Base-by-base conservation (phyloP, 768 basidiomycete species). In the Chiua virens region DNA sequence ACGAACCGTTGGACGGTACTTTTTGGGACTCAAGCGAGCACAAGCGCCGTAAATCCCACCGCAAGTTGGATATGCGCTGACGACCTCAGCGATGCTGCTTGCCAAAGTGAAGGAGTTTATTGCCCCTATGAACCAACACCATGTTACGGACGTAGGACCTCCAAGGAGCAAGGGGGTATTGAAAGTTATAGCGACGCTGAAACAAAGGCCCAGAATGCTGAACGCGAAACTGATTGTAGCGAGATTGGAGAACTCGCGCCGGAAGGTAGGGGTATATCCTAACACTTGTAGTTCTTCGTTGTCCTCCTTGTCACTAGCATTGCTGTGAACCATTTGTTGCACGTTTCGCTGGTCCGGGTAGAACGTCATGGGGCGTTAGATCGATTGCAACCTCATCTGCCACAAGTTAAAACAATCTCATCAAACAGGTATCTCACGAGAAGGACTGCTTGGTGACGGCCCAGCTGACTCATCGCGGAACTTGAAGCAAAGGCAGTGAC, bases 11-110 rank as follows among this genome's bases (percentile, higher is more conserved):
- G 87, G 81, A 47, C 87, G 80, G 60, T 86, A 77, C 49, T 67
- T 77, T 55, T 73, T 77, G 0, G 87, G 87, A 6, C 82, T 81
- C 11, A 89, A 71, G 87, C 88, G n/a, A n/a, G n/a, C n/a, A n/a
- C n/a, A 89, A 4, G 87, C 88, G 17, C 87, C 87, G 57, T 89
- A 89, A 7, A 67, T 44, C 14, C 57, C 65, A 8, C 64, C 65
- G n/a, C 65, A 66, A 10, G 65, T 69, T 36, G 66, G 66, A 55
- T 63, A 69, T 2, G 65, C 66, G 8, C 67, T 69, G 53, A 62
- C 65, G 17, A 71, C 36, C 50, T 69, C 68, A 5, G 69, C 28
- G 20, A 69, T 58, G 14, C 68, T 70, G 30, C 62, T 59, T 18
- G 62, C 60, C 8, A 70, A 46, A 8, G 69, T 51, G 18, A 66